phyloP scores from a whole-genome alignment of 192 early-diverging fungal species.

The Podochytrium sp. region DNA sequence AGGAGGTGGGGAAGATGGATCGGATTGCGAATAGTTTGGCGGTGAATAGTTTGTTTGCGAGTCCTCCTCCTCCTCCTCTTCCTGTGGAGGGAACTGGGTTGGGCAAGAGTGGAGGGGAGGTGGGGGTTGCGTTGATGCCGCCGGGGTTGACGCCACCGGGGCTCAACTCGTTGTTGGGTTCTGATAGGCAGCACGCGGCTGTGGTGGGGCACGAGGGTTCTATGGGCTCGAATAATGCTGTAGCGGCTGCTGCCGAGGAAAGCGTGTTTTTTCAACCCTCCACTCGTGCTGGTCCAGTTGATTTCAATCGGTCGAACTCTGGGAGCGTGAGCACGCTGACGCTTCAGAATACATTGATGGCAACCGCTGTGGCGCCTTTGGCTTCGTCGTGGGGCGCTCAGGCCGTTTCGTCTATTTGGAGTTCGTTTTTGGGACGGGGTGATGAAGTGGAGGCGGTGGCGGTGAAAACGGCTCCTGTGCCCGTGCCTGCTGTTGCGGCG shows the following conservation, averaged over 20 bases:
- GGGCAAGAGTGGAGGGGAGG: not conserved
- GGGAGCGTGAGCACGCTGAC: not conserved
- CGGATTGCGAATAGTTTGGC: not conserved
- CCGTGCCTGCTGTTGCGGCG: not conserved
- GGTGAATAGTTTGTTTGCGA: constrained; percentile 18
- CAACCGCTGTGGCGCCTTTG: too few relatives aligned
- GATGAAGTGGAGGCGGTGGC: not conserved
- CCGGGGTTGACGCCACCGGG: not conserved
- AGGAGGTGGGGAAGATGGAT: not conserved
- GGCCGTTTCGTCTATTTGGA: not conserved
- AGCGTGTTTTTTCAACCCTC: not conserved
- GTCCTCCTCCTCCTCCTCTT: too few relatives aligned
- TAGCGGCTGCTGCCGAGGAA: constrained; percentile 10
- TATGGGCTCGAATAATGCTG: constrained; percentile 2
- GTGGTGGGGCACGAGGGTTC: not conserved
- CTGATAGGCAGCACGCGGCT: too few relatives aligned
- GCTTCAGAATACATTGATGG: not conserved
- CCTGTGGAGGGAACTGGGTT: not conserved
- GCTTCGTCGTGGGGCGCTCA: too few relatives aligned
- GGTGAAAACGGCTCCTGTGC: not conserved
- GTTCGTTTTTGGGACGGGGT: not conserved
- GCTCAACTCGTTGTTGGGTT: not conserved
- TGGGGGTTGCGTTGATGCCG: not conserved
- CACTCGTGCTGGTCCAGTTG: not conserved
- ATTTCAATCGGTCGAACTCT: not conserved